Conservation (phyloP, 2,329 filamentous ascomycete species). For the Penicillium olsonii region DNA sequence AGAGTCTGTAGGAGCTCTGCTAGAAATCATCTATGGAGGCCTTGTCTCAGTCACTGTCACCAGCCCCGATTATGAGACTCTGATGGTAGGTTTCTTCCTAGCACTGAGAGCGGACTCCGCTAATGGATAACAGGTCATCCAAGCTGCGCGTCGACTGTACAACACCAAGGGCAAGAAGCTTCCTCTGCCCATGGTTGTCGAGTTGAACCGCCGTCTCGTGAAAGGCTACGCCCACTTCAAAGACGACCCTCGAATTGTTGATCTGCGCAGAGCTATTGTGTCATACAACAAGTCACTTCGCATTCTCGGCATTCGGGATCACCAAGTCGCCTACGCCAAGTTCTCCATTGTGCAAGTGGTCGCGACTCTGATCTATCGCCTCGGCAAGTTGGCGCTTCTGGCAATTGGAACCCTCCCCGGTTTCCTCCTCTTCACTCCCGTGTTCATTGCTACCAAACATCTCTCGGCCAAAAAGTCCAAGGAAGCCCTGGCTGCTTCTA, state of each 20-base stretch:
- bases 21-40: conserved; percentile 84
- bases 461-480: conserved; percentile 81
- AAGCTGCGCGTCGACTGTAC: conserved; percentile 89
- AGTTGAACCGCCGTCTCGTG: conserved; percentile 87
- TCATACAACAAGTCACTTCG: conserved; percentile 86
- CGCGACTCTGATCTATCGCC: conserved; percentile 74
- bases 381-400: conserved; percentile 74
- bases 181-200: conserved; percentile 86
- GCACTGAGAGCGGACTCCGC: conserved; percentile 6
- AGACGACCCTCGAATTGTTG: conserved; percentile 79
- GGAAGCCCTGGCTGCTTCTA: conserved; percentile 79
- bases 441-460: conserved; percentile 80
- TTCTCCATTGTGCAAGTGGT: conserved; percentile 77
- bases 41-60: conserved; percentile 88
- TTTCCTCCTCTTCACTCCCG: conserved; percentile 80
- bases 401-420: conserved; percentile 82
- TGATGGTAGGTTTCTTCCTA: conserved; percentile 63
- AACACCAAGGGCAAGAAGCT: conserved; percentile 93
- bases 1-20: conserved; percentile 80
- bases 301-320: conserved; percentile 84
- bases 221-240: conserved; percentile 93
- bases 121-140: conserved; percentile 67
- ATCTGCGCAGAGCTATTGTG: conserved; percentile 72
- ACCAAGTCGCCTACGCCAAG: conserved; percentile 89
- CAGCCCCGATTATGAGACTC: conserved; percentile 89